phyloP scores from a whole-genome alignment of 176 grass and related monocot genomes.

The Avena eriantha region DNA sequence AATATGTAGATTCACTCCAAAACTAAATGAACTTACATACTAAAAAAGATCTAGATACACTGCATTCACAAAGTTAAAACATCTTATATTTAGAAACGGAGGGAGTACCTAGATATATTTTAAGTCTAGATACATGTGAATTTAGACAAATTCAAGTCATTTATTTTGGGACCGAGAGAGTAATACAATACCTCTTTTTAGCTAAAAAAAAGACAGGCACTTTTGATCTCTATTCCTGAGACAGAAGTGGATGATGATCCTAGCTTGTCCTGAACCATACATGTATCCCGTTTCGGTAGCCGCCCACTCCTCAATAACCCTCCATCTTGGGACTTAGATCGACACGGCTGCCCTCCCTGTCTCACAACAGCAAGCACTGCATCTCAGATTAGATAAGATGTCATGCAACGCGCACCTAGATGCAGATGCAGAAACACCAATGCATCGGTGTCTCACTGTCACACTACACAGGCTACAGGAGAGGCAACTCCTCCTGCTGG shows the following conservation, averaged over 20 bases:
- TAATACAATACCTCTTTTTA: too few species aligned
- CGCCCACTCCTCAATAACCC: background rate
- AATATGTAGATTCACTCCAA: too few species aligned
- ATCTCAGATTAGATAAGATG: too few species aligned
- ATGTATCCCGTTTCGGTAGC: background rate
- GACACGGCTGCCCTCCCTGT: background rate
- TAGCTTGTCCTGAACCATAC: background rate
- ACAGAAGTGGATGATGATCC: background rate
- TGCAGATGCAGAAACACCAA: background rate
- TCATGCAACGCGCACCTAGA: too few species aligned
- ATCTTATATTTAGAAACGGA: too few species aligned
- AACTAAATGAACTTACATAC: too few species aligned
- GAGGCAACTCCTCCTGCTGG: background rate
- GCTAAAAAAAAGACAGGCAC: background rate
- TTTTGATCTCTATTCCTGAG: background rate
- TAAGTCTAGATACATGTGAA: too few species aligned
- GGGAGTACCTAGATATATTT: too few species aligned
- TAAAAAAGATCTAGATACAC: too few species aligned
- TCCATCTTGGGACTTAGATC: background rate
- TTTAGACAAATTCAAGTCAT: too few species aligned
- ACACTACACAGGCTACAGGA: background rate
- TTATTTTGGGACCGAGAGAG: too few species aligned
- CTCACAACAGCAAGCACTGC: background rate
- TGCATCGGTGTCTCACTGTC: background rate
- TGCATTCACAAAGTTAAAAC: too few species aligned